phyloP scores from a whole-genome alignment of 2,329 filamentous ascomycete species.

The Ophiosphaerella korrae region DNA sequence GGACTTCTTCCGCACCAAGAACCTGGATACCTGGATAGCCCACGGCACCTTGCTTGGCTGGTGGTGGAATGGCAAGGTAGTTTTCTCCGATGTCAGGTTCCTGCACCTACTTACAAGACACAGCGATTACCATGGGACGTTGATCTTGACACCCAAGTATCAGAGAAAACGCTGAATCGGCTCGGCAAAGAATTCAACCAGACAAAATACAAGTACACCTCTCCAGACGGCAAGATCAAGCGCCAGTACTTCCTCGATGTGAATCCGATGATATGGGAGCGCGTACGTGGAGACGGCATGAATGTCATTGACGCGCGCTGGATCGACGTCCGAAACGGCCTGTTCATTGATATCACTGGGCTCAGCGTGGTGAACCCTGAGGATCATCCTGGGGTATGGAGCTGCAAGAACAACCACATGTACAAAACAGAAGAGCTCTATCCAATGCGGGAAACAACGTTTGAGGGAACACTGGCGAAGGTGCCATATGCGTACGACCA shows the following conservation, averaged over 20 bases:
- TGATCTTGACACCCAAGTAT: constrained; percentile 82
- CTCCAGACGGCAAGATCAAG: constrained; percentile 44
- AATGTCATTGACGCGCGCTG: constrained; percentile 86
- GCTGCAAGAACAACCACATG: constrained; percentile 79
- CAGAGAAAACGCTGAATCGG: constrained; percentile 67
- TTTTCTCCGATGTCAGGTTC: neutral
- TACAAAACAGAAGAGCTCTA: constrained; percentile 75
- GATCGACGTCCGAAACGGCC: constrained; percentile 76
- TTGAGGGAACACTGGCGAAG: constrained; percentile 72
- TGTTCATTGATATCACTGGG: constrained; percentile 84
- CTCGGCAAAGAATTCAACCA: constrained; percentile 71
- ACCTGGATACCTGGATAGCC: constrained; percentile 82
- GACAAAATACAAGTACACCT: constrained; percentile 59
- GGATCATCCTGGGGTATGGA: constrained; percentile 68
- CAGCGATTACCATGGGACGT: constrained; percentile 82
- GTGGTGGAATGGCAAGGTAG: constrained; percentile 80
- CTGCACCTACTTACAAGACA: constrained; percentile 29
- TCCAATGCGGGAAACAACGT: constrained; percentile 74
- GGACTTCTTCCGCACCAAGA: constrained; percentile 65
- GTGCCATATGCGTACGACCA: constrained; percentile 73
- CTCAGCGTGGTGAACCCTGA: constrained; percentile 69
- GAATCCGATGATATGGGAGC: constrained; percentile 70
- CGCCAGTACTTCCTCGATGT: constrained; percentile 74
- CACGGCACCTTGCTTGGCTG: constrained; percentile 84
- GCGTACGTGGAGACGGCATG: constrained; percentile 67